These are phyloP conservation scores for Aspergillus luchuensis DNA, from an alignment of 2,329 filamentous ascomycete species.

Conservation along the genomic window DNA sequence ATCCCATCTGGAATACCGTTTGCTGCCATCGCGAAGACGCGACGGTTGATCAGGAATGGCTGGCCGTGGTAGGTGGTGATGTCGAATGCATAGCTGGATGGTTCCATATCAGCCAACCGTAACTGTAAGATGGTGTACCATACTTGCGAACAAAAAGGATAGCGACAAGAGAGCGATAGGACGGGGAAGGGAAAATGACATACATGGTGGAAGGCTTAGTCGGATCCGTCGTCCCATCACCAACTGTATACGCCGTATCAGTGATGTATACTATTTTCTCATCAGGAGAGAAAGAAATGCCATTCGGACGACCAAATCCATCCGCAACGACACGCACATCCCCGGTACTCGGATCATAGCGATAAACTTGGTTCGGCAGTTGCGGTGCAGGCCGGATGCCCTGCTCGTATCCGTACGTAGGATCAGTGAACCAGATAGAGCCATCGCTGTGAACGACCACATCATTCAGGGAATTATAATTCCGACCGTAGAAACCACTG, in stretches of 20 bases:
- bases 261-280: conserved; percentile 44
- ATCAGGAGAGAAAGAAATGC: conserved; percentile 45
- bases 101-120: background rate
- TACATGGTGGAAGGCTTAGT: conserved; percentile 31
- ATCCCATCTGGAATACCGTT: conserved; percentile 50
- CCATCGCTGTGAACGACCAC: conserved; percentile 37
- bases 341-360: conserved; percentile 42
- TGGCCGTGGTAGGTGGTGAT: conserved; percentile 38
- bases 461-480: conserved; percentile 38
- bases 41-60: conserved; percentile 50
- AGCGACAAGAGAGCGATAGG: no score
- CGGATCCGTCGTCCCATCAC: conserved; percentile 25
- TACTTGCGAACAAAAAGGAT: background rate
- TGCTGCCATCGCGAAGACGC: conserved; percentile 55
- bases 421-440: conserved; percentile 46
- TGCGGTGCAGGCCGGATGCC: conserved; percentile 36
- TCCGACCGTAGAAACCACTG: conserved; percentile 38
- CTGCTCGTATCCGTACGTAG: conserved; percentile 41
- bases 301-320: conserved; percentile 44
- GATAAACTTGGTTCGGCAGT: conserved; percentile 43
- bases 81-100: conserved; percentile 52
- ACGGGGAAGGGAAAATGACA: conserved; percentile 13
- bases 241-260: conserved; percentile 39
- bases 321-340: conserved; percentile 43
- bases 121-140: no score